Percentiles rank a stretch among this genome's conserved stretches.
These are phyloP conservation scores for Fragaria nilgerrensis DNA, from an alignment of 306 rosid species.

Conservation along the genomic window DNA sequence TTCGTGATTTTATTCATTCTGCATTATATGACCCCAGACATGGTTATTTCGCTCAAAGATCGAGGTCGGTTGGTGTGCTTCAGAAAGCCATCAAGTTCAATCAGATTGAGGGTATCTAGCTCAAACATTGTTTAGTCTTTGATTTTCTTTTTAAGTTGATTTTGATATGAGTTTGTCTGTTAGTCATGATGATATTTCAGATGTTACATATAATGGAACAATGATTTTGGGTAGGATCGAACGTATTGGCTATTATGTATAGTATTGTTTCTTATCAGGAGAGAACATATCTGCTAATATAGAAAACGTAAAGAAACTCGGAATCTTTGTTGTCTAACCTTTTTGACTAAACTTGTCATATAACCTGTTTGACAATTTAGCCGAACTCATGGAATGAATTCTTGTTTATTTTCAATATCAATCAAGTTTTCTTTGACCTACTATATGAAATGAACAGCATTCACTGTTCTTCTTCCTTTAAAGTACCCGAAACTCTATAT, in stretches of 20 bases:
- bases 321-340: not conserved
- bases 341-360: not conserved
- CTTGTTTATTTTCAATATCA: no score
- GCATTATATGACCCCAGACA: slow-evolving; percentile 75
- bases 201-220: not conserved
- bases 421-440: not conserved
- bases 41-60: slow-evolving; percentile 78
- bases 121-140: not conserved
- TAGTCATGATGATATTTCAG: not conserved
- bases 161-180: not conserved
- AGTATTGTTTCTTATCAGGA: not conserved
- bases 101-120: slow-evolving; percentile 60
- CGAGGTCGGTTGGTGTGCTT: slow-evolving; percentile 79
- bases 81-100: slow-evolving; percentile 60
- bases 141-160: not conserved
- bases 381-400: no score
- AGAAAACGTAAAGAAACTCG: not conserved
- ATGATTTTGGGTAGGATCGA: not conserved
- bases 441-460: not conserved
- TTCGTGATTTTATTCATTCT: slow-evolving; percentile 93
- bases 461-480: not conserved
- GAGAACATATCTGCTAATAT: not conserved
- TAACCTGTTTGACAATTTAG: not conserved
- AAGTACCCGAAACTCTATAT: not conserved
- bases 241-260: not conserved